A percentile compares a stretch with the other conserved stretches of the same genome.
These are phyloP conservation scores for Tilletia setariae DNA, from an alignment of 1,284 basidiomycete species.

Conservation along the genomic window DNA sequence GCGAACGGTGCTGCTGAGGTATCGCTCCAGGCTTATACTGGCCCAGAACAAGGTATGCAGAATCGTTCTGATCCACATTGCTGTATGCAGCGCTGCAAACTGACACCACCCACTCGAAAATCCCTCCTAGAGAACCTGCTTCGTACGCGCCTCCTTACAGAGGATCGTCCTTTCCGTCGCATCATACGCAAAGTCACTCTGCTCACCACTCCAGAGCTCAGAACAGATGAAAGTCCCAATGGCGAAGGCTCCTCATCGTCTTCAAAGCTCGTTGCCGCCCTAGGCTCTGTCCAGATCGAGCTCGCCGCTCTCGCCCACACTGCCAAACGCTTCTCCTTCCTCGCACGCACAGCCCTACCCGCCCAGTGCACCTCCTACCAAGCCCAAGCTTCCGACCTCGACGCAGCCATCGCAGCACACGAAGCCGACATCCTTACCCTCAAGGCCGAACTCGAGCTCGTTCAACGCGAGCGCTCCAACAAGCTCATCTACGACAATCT, in stretches of 20 bases:
- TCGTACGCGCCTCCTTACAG: neutral
- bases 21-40: too few species aligned
- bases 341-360: slow-evolving; percentile 2
- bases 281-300: slow-evolving; percentile 3
- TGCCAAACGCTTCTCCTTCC: slow-evolving; percentile 11
- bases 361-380: neutral
- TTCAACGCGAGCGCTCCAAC: slow-evolving; percentile 34
- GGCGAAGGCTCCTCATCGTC: neutral
- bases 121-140: slow-evolving; percentile 10
- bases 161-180: slow-evolving; percentile 4
- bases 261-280: neutral
- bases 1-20: too few species aligned
- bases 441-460: slow-evolving; percentile 24
- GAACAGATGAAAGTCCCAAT: too few species aligned
- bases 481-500: slow-evolving; percentile 44
- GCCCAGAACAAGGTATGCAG: too few species aligned
- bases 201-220: slow-evolving; percentile 8
- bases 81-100: too few species aligned
- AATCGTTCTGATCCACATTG: too few species aligned
- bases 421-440: neutral
- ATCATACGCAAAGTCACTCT: neutral
- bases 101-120: too few species aligned
- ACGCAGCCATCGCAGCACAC: neutral
- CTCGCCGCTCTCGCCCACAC: slow-evolving; percentile 5
- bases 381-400: neutral